Conservation (phyloP, 345 rosid species). For the Limnanthes douglasii region DNA sequence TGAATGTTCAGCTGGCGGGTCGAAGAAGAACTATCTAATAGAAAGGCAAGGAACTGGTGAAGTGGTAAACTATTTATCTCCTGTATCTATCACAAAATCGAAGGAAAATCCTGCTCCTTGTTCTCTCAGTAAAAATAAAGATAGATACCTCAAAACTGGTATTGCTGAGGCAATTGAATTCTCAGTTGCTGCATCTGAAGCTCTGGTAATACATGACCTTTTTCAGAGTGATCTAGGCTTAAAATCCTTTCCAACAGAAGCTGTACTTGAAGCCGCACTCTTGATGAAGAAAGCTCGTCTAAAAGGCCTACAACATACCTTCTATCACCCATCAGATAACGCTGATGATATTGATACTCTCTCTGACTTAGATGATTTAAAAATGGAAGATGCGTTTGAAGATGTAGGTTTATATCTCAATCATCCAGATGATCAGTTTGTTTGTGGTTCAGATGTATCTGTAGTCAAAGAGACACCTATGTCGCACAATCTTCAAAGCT, state of each 20-base stretch:
- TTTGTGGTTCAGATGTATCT: constrained; percentile 19
- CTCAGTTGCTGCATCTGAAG: constrained; percentile 62
- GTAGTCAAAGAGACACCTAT: constrained; percentile 30
- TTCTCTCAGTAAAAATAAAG: too few species aligned
- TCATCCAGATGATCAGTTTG: constrained; percentile 8
- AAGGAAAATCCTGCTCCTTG: too few species aligned
- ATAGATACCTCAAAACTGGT: too few species aligned
- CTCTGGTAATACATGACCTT: constrained; percentile 38
- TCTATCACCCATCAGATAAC: constrained; percentile 10
- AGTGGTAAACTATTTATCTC: too few species aligned
- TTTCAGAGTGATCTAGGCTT: constrained; percentile 19
- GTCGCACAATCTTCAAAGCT: constrained; percentile 1
- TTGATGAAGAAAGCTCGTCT: constrained; percentile 43
- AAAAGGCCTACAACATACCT: constrained; percentile 12
- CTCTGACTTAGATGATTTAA: constrained; percentile 25
- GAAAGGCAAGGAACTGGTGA: too few species aligned
- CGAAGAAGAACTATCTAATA: too few species aligned
- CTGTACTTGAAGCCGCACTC: constrained; percentile 48
- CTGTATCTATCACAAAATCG: too few species aligned
- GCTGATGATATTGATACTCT: constrained; percentile 21
- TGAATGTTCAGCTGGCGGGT: too few species aligned
- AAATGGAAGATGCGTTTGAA: constrained; percentile 31
- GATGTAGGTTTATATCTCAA: constrained; percentile 31
- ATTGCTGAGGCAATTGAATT: constrained; percentile 31
- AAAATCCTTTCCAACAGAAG: constrained; percentile 14